Conservation (phyloP, 306 rosid species). For the Abrus precatorius region DNA sequence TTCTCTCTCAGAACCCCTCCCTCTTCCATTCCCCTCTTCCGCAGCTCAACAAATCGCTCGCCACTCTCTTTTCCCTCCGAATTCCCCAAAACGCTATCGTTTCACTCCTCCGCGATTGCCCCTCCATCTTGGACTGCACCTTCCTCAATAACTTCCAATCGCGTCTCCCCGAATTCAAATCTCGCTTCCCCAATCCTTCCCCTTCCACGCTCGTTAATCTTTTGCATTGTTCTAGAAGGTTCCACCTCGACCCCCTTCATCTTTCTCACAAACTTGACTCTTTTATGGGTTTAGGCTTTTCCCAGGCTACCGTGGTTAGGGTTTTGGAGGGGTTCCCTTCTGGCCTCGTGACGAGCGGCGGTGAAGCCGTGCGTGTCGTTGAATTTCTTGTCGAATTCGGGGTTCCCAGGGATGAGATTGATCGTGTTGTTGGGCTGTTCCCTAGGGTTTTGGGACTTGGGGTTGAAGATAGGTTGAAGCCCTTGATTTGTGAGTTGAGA, state of each 20-base stretch:
- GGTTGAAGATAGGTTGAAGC: conserved; percentile 66
- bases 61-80: conserved; percentile 62
- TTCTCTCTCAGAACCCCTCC: conserved; percentile 60
- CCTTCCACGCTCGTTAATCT: conserved; percentile 61
- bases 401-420: conserved; percentile 54
- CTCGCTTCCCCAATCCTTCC: conserved; percentile 43
- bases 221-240: conserved; percentile 59
- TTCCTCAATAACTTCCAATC: conserved; percentile 65
- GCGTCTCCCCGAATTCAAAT: conserved; percentile 50
- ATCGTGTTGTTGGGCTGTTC: conserved; percentile 55
- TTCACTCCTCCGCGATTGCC: conserved; percentile 64
- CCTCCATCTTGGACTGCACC: conserved; percentile 63
- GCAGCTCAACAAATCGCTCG: conserved; percentile 60
- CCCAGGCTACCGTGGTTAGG: conserved; percentile 43
- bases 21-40: conserved; percentile 49
- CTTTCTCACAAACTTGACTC: conserved; percentile 40
- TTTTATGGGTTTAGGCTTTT: conserved; percentile 66
- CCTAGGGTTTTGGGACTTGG: conserved; percentile 75
- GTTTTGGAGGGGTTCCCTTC: conserved; percentile 71
- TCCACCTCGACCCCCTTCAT: conserved; percentile 56
- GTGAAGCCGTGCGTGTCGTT: conserved; percentile 49
- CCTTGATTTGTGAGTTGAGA: conserved; percentile 66
- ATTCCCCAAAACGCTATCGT: conserved; percentile 64
- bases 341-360: conserved; percentile 52
- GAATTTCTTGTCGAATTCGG: conserved; percentile 62